These are phyloP conservation scores for Tricholoma terreum DNA, from an alignment of 768 basidiomycete species.

Conservation along the genomic window DNA sequence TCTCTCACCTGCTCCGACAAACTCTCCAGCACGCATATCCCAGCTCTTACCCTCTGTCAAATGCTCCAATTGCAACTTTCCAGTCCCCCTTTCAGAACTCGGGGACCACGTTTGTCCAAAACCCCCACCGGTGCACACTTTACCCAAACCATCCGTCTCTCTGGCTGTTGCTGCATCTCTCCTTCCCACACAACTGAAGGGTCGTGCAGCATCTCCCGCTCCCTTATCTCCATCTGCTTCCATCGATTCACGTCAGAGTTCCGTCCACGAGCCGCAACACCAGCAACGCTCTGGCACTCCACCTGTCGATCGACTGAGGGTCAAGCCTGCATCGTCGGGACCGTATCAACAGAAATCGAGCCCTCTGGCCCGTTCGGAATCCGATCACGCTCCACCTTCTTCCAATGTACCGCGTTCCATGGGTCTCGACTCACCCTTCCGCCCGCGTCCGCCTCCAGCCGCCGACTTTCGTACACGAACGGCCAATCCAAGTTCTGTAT, in stretches of 20 bases:
- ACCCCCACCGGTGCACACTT: constrained; percentile 42
- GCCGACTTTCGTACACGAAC: constrained; percentile 18
- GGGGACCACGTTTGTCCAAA: constrained; percentile 74
- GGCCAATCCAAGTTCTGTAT: constrained; percentile 10
- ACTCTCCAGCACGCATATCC: constrained; percentile 49
- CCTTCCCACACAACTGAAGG: constrained; percentile 49
- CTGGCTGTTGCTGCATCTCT: constrained; percentile 42
- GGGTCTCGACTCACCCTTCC: constrained; percentile 20
- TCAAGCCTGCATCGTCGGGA: constrained; percentile 27
- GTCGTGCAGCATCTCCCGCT: constrained; percentile 32
- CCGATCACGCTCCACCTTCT: constrained; percentile 11
- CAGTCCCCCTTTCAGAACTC: constrained; percentile 70
- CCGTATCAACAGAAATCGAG: constrained; percentile 33
- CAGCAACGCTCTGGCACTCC: constrained; percentile 26
- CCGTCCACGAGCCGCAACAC: constrained; percentile 4
- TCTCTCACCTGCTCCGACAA: constrained; percentile 25
- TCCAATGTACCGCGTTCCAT: constrained; percentile 17
- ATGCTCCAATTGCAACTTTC: constrained; percentile 73
- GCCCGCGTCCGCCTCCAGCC: constrained; percentile 21
- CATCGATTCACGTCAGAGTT: constrained; percentile 5
- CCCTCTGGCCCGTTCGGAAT: constrained; percentile 30
- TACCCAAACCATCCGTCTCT: constrained; percentile 37
- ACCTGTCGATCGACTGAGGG: constrained; percentile 27
- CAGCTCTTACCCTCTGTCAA: constrained; percentile 80
- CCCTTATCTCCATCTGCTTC: constrained; percentile 12